These are phyloP conservation scores for Flammula alnicola DNA, from an alignment of 1,284 basidiomycete genomes.

Conservation along the genomic window DNA sequence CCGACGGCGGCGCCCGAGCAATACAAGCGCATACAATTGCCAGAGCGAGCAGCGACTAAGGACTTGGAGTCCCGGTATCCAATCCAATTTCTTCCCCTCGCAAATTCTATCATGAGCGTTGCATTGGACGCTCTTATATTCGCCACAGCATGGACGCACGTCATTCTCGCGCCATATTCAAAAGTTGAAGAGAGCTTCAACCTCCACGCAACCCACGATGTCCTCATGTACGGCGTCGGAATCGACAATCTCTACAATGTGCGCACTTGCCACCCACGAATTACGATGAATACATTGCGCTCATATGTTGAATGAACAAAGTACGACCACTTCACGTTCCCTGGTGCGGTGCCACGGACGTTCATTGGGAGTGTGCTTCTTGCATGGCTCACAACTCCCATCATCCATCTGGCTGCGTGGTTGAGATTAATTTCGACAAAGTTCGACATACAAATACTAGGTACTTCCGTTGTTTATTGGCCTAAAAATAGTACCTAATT, in stretches of 20 bases:
- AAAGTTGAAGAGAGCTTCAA: conserved; percentile 99
- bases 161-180: conserved; percentile 83
- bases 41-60: too few species aligned
- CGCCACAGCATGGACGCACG: conserved; percentile 63
- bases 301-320: conserved; percentile 34
- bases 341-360: conserved; percentile 88
- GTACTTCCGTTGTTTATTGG: conserved; percentile 21
- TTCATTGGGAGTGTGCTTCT: conserved; percentile 78
- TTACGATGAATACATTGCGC: conserved; percentile 8
- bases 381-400: conserved; percentile 55
- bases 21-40: too few species aligned
- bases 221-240: conserved; percentile 75
- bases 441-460: conserved; percentile 34
- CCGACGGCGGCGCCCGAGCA: too few species aligned
- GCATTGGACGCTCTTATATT: conserved; percentile 62
- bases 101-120: conserved; percentile 22
- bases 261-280: conserved; percentile 30
- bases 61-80: too few species aligned
- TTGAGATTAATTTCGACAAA: conserved; percentile 48
- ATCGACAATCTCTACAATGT: conserved; percentile 53
- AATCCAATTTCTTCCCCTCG: background rate
- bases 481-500: conserved; percentile 1
- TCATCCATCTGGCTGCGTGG: conserved; percentile 45
- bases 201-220: conserved; percentile 90
- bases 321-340: conserved; percentile 92